Conservation (phyloP, 192 early-diverging fungal genomes). For the Coemansia sp. region DNA sequence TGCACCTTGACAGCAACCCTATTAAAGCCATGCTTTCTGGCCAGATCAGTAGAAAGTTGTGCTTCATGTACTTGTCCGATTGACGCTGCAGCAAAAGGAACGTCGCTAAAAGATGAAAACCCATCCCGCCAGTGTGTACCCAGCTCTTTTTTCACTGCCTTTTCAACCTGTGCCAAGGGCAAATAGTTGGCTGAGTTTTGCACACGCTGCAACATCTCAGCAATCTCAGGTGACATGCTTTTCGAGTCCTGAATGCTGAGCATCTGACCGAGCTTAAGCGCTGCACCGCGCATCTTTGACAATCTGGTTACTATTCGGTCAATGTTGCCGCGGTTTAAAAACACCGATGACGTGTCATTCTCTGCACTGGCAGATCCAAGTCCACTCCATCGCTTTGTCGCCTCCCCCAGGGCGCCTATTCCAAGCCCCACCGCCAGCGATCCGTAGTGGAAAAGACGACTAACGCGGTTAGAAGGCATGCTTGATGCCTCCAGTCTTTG, state of each 20-base stretch:
- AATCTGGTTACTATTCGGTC: slow-evolving; percentile 84
- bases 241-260: slow-evolving; percentile 86
- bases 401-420: slow-evolving; percentile 67
- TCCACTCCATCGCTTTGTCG: slow-evolving; percentile 62
- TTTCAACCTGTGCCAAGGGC: slow-evolving; percentile 83
- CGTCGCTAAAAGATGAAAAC: slow-evolving; percentile 70
- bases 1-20: slow-evolving; percentile 91
- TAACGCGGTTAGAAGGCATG: slow-evolving; percentile 76
- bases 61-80: slow-evolving; percentile 83
- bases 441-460: slow-evolving; percentile 82
- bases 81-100: slow-evolving; percentile 90
- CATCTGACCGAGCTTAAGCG: slow-evolving; percentile 97
- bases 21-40: slow-evolving; percentile 19
- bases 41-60: slow-evolving; percentile 26
- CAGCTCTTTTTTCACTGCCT: slow-evolving; percentile 66
- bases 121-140: slow-evolving; percentile 68
- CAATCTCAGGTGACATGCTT: slow-evolving; percentile 76
- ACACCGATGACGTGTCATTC: slow-evolving; percentile 50
- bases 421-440: slow-evolving; percentile 70
- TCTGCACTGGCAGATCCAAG: slow-evolving; percentile 34
- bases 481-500: slow-evolving; percentile 25
- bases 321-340: slow-evolving; percentile 76
- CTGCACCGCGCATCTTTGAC: slow-evolving; percentile 92
- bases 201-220: slow-evolving; percentile 78
- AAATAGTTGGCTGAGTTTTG: slow-evolving; percentile 96